Percentiles rank a stretch among this genome's conserved stretches.
phyloP scores from a whole-genome alignment of 1,284 basidiomycete genomes.

The Leccinum brunneo-olivaceum region DNA sequence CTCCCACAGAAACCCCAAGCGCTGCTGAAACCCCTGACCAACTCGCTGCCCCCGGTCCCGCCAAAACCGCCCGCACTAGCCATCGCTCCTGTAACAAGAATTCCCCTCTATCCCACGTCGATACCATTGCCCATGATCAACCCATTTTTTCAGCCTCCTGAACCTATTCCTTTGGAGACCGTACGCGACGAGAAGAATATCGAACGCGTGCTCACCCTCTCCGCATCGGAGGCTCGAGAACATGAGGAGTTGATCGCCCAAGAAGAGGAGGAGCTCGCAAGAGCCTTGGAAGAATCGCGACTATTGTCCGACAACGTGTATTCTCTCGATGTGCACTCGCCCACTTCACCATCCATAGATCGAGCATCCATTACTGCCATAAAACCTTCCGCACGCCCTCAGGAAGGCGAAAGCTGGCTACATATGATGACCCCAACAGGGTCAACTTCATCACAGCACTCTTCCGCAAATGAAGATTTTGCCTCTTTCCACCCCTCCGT shows the following conservation, averaged over 20 bases:
- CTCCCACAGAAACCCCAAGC: slow-evolving; percentile 31
- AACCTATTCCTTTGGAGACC: slow-evolving; percentile 4
- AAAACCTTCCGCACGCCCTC: slow-evolving; percentile 12
- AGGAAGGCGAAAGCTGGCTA: slow-evolving; percentile 31
- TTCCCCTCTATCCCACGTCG: slow-evolving; percentile 30
- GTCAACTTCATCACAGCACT: slow-evolving; percentile 20
- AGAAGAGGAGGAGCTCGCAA: slow-evolving; percentile 62
- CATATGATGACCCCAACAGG: slow-evolving; percentile 28
- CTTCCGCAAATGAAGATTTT: slow-evolving; percentile 10
- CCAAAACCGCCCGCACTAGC: slow-evolving; percentile 26
- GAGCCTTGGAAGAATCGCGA: slow-evolving; percentile 57
- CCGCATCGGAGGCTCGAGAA: slow-evolving; percentile 42
- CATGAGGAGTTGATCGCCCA: slow-evolving; percentile 30
- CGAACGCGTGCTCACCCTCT: slow-evolving; percentile 43
- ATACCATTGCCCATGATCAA: slow-evolving; percentile 22
- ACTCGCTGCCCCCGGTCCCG: slow-evolving; percentile 25
- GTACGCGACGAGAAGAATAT: slow-evolving; percentile 30
- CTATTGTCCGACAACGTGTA: slow-evolving; percentile 20
- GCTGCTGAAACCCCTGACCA: slow-evolving; percentile 18
- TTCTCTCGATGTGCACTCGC: slow-evolving; percentile 12
- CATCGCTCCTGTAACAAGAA: slow-evolving; percentile 15
- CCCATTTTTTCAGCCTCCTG: slow-evolving; percentile 11
- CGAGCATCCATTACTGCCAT: slow-evolving; percentile 13
- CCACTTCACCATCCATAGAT: slow-evolving; percentile 10
- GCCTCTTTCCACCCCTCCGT: background rate